Evolutionary conservation across 306 rosid species (phyloP).

Genomic region (Vigna angularis): DNA sequence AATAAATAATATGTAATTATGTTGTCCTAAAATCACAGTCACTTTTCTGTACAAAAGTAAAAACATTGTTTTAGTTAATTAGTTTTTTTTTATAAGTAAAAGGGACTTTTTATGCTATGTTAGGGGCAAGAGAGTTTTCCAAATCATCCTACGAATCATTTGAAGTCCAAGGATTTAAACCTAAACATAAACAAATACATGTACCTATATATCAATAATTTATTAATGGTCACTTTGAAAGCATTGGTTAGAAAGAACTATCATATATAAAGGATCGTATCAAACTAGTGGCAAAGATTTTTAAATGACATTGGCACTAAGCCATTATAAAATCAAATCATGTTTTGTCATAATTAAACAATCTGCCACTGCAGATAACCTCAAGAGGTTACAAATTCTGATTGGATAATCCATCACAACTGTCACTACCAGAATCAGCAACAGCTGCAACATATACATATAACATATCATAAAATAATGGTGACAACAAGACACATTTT

Average conservation of each 20-base stretch:
- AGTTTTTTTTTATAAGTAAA: background rate
- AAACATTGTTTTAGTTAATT: background rate
- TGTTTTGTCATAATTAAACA: constrained; percentile 19
- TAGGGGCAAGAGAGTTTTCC: constrained; percentile 8
- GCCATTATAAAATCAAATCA: constrained; percentile 36
- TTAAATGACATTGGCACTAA: constrained; percentile 42
- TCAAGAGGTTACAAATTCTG: background rate
- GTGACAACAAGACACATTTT: constrained; percentile 40
- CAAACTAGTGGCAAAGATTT: constrained; percentile 38
- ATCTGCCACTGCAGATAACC: constrained; percentile 15
- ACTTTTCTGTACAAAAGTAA: background rate
- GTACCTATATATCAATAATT: background rate
- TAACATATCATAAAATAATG: constrained; percentile 26
- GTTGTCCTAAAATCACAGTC: background rate
- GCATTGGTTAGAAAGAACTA: background rate
- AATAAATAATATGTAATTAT: no score
- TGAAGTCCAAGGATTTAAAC: constrained; percentile 14
- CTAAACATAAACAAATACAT: background rate
- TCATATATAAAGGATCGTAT: constrained; percentile 25
- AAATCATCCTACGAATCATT: background rate
- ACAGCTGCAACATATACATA: constrained; percentile 17
- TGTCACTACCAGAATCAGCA: constrained; percentile 25
- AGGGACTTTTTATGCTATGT: background rate
- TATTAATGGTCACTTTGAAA: background rate
- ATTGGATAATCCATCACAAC: constrained; percentile 43